A percentile compares a stretch with the other conserved stretches of the same genome.
phyloP scores from a whole-genome alignment of 1,284 basidiomycete species.

The Leccinum pachyderme region DNA sequence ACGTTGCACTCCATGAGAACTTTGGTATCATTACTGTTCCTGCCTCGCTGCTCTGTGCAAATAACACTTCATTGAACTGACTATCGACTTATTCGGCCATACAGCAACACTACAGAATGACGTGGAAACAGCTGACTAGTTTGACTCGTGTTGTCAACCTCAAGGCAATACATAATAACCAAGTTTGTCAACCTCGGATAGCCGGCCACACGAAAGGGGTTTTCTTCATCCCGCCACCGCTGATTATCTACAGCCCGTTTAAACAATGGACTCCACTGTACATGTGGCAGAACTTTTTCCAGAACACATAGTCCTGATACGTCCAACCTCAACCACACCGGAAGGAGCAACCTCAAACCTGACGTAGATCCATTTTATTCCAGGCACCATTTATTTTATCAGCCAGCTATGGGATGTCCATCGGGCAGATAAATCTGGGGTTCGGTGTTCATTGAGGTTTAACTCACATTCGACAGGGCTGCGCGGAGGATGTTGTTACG shows the following conservation, averaged over 20 bases:
- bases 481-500: neutral
- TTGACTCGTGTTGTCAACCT: neutral
- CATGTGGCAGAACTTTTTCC: neutral
- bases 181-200: neutral
- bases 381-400: neutral
- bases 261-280: neutral
- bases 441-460: neutral
- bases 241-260: neutral
- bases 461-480: neutral
- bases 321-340: neutral
- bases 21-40: neutral
- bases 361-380: neutral
- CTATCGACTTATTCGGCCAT: neutral
- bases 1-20: neutral
- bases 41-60: neutral
- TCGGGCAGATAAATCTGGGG: neutral
- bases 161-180: neutral
- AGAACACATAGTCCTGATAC: neutral
- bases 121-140: neutral
- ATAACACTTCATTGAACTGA: neutral
- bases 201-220: neutral
- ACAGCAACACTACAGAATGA: neutral
- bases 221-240: neutral
- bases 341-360: neutral
- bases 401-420: neutral